Percentiles rank a stretch among this genome's conserved stretches.
Evolutionary conservation across 2,329 filamentous ascomycete genomes (phyloP).

Genomic region (Neurospora sp.): DNA sequence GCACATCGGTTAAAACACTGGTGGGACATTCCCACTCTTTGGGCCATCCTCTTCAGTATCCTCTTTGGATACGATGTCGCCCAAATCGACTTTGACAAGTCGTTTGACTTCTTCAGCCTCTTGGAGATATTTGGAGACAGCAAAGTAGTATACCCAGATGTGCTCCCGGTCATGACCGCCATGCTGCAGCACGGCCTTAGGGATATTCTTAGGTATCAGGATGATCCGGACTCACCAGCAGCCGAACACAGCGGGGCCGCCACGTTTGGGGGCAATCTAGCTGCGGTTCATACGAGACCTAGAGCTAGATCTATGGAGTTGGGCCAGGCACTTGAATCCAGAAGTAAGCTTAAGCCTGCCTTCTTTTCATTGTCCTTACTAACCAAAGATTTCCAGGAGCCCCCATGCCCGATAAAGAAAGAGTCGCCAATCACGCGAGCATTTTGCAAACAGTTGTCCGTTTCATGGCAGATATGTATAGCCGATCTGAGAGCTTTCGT

Average conservation of each 20-base stretch:
- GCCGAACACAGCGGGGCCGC: conserved; percentile 16
- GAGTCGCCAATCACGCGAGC: conserved; percentile 46
- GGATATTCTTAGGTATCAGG: conserved; percentile 52
- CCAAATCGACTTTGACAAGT: conserved; percentile 59
- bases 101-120: conserved; percentile 66
- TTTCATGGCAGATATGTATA: conserved; percentile 70
- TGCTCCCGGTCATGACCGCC: conserved; percentile 66
- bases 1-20: conserved; percentile 71
- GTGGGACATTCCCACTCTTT: conserved; percentile 79
- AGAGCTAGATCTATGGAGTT: conserved; percentile 58
- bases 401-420: conserved; percentile 34
- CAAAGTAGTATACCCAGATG: conserved; percentile 64
- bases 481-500: conserved; percentile 65
- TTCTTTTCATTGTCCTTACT: background rate
- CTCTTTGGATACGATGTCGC: conserved; percentile 77
- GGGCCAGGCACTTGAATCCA: conserved; percentile 45
- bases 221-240: conserved; percentile 46
- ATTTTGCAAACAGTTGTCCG: conserved; percentile 68
- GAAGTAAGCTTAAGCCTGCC: conserved; percentile 31
- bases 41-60: conserved; percentile 81
- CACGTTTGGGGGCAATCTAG: conserved; percentile 16
- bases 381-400: conserved; percentile 24
- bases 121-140: conserved; percentile 61
- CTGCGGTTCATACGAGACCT: conserved; percentile 25
- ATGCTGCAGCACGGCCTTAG: conserved; percentile 85